Evolutionary conservation across 75 land plant species (phyloP).

Genomic region (Ceratopteris richardii): DNA sequence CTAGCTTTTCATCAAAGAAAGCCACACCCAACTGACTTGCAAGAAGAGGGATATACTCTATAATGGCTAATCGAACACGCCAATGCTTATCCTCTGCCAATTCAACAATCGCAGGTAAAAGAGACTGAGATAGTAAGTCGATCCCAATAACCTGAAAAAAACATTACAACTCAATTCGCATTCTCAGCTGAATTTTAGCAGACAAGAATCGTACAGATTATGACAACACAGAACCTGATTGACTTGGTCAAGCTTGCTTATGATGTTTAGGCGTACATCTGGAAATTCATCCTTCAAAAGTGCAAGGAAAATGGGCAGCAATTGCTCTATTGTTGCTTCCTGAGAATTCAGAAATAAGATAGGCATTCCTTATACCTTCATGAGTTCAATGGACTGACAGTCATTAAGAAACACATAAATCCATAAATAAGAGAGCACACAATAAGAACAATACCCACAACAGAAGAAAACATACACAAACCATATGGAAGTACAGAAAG

Average conservation of each 20-base stretch:
- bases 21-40: slow-evolving; percentile 94
- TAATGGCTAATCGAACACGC: slow-evolving; percentile 93
- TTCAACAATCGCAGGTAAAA: slow-evolving; percentile 94
- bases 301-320: slow-evolving; percentile 84
- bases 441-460: no score
- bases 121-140: slow-evolving; percentile 85
- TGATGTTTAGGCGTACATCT: slow-evolving; percentile 92
- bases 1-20: slow-evolving; percentile 95
- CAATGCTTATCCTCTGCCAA: slow-evolving; percentile 97
- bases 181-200: no score
- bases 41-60: slow-evolving; percentile 90
- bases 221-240: slow-evolving; percentile 65
- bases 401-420: no score
- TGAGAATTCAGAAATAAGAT: slow-evolving; percentile 24
- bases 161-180: no score
- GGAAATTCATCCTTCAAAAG: slow-evolving; percentile 96
- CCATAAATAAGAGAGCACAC: no score
- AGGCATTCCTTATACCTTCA: neutral
- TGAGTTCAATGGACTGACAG: no score
- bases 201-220: no score
- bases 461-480: neutral
- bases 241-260: slow-evolving; percentile 99
- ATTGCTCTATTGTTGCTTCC: slow-evolving; percentile 97
- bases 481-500: neutral
- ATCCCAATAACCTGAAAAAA: slow-evolving; percentile 98